Evolutionary conservation across 2,329 filamentous ascomycete genomes (phyloP).

Genomic region (Plectosphaerella sp.): DNA sequence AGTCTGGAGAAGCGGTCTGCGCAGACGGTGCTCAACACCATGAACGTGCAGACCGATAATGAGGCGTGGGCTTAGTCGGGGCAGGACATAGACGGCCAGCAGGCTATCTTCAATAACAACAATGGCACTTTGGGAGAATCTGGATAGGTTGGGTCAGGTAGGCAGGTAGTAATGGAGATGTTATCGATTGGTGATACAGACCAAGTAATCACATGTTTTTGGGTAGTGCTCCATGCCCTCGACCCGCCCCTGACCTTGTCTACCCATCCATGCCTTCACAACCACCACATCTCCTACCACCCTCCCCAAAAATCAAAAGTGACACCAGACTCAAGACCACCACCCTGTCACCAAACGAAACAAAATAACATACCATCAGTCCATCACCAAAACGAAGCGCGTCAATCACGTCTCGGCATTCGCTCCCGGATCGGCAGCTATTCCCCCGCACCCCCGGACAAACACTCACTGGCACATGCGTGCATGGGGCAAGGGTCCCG

Average conservation of each 20-base stretch:
- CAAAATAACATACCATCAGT: not conserved
- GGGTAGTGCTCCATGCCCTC: no score
- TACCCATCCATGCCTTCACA: no score
- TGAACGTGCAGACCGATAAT: constrained; percentile 9
- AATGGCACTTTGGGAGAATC: no score
- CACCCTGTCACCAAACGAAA: not conserved
- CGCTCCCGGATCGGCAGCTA: not conserved
- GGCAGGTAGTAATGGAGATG: no score
- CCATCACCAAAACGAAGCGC: not conserved
- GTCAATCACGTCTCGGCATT: not conserved
- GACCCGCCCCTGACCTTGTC: no score
- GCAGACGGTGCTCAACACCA: constrained; percentile 30
- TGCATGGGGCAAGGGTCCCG: not conserved
- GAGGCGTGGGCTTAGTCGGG: not conserved
- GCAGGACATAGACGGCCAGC: not conserved
- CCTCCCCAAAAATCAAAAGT: no score
- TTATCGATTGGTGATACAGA: no score
- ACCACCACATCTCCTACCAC: no score
- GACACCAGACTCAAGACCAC: no score
- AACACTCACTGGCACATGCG: not conserved
- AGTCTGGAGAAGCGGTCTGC: constrained; percentile 34
- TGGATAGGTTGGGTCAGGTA: no score
- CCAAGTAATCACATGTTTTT: no score
- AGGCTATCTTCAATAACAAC: no score
- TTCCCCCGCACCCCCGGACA: not conserved